Evolutionary conservation across 805 yeast genomes (phyloP).

Genomic region (Candida chilensis): DNA sequence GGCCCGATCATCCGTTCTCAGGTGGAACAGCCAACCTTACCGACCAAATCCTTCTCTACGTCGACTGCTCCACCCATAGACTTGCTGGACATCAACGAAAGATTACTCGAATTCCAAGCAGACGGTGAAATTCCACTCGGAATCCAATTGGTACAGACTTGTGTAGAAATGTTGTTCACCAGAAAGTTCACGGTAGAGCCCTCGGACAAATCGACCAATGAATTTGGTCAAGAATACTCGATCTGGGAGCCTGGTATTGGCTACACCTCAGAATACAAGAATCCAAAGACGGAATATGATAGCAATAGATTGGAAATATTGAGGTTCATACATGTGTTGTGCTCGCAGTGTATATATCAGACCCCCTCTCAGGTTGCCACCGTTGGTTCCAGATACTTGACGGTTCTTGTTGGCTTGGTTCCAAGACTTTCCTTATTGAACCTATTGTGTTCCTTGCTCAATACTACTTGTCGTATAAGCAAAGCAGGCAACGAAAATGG

Average conservation of each 20-base stretch:
- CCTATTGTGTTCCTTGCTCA: slow-evolving; percentile 62
- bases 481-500: slow-evolving; percentile 32
- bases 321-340: slow-evolving; percentile 48
- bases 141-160: slow-evolving; percentile 11
- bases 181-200: slow-evolving; percentile 42
- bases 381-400: slow-evolving; percentile 53
- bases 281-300: slow-evolving; percentile 37
- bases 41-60: too few species aligned
- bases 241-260: slow-evolving; percentile 86
- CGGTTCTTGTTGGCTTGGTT: slow-evolving; percentile 39
- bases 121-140: slow-evolving; percentile 19
- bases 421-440: slow-evolving; percentile 40
- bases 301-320: slow-evolving; percentile 61
- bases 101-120: too few species aligned
- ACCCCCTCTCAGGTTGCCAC: slow-evolving; percentile 28
- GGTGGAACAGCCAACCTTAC: too few species aligned
- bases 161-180: slow-evolving; percentile 36
- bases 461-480: slow-evolving; percentile 48
- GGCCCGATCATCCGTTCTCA: too few species aligned
- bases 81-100: too few species aligned
- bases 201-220: slow-evolving; percentile 3
- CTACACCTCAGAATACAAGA: slow-evolving; percentile 11
- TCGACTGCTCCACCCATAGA: too few species aligned
- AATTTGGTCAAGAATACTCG: slow-evolving; percentile 21
- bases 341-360: slow-evolving; percentile 53